Base-by-base conservation (phyloP, 441 rosid genomes). In the Corymbia citriodora region DNA sequence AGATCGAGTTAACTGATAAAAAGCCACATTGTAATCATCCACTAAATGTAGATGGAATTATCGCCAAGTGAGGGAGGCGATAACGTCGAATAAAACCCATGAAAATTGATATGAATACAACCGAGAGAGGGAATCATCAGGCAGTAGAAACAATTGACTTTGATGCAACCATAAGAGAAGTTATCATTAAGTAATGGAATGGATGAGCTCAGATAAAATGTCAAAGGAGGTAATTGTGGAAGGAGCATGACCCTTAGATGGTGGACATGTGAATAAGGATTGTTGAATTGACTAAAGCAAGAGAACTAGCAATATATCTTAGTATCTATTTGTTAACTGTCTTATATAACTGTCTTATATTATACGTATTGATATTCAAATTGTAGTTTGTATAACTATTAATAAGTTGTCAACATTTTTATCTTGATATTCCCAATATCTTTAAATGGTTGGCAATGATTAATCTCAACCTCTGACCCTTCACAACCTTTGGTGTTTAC, bases 171-270 rank as follows among this genome's bases (percentile, higher is more conserved):
- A 4, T 68, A 4, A n/a, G 10, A 65, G 33, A 31, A 68, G 79
- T 68, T 31, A 31, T 14, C 12, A 4, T 31, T 21, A 27, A 31
- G 33, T 68, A 61, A 1, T 61, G 29, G 21, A 68, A 16, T 0
- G 0, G 0, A 68, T 0, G 7, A 1, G 31, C 79, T 16, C 16
- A 8, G 0, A 40, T 68, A 40, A 31, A 68, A n/a, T 2, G 36
- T 68, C 79, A 68, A 31, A 8, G 23, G 45, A 68, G 21, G 36
- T 68, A 68, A 0, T 31, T 0, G 21, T 9, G 40, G 40, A 68
- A n/a, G 12, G 2, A 31, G 23, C 2, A 2, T 31, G 16, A 17
- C 3, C 17, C 1, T 8, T 16, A 31, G 7, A 1, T 0, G 12
- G 21, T 68, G 12, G 45, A 31, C 0, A 15, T 16, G 21, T 8